Evolutionary conservation across 805 yeast genomes (phyloP).

Genomic region (Kluyveromyces nonfermentans): DNA sequence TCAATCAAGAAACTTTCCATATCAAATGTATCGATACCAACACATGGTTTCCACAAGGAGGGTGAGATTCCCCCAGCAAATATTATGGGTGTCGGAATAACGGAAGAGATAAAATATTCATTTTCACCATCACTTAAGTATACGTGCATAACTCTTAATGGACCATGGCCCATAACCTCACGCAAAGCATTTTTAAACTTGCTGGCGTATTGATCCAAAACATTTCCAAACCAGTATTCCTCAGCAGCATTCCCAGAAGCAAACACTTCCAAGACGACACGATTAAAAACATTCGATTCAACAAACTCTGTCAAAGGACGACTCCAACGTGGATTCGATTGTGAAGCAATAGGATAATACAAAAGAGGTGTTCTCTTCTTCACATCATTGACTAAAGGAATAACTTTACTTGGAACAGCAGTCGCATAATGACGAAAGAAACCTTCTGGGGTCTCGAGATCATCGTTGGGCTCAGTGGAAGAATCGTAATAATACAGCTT

Average conservation of each 20-base stretch:
- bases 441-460: slow-evolving; percentile 6
- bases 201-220: slow-evolving; percentile 38
- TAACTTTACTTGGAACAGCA: slow-evolving; percentile 4
- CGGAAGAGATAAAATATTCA: slow-evolving; percentile 41
- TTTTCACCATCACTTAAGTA: slow-evolving; percentile 30
- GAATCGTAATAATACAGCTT: slow-evolving; percentile 41
- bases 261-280: slow-evolving; percentile 41
- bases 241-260: slow-evolving; percentile 72
- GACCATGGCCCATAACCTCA: slow-evolving; percentile 52
- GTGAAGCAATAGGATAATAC: slow-evolving; percentile 37
- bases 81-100: slow-evolving; percentile 62
- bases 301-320: slow-evolving; percentile 6
- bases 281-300: background rate
- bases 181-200: slow-evolving; percentile 34
- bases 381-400: slow-evolving; percentile 13
- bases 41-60: slow-evolving; percentile 72
- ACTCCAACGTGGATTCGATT: slow-evolving; percentile 19
- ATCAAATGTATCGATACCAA: slow-evolving; percentile 65
- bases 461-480: slow-evolving; percentile 10
- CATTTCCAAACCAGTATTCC: slow-evolving; percentile 74
- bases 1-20: slow-evolving; percentile 63
- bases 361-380: slow-evolving; percentile 35
- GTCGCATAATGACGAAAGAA: slow-evolving; percentile 5
- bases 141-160: slow-evolving; percentile 57
- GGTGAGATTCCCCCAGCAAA: slow-evolving; percentile 81